Evolutionary conservation across 2,329 filamentous ascomycete species (phyloP).

Genomic region (Helotiales sp.): DNA sequence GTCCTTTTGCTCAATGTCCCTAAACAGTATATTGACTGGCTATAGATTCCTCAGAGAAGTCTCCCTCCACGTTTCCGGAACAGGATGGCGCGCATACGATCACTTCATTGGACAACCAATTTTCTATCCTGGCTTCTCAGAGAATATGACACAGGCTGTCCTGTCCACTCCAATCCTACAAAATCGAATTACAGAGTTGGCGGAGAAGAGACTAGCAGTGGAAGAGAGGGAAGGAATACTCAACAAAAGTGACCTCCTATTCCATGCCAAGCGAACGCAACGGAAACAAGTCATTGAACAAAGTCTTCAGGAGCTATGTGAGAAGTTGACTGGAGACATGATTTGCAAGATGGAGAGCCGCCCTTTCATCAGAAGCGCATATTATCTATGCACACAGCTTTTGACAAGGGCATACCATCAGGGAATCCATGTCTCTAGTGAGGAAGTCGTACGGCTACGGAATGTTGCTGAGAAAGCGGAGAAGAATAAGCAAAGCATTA

Average conservation of each 20-base stretch:
- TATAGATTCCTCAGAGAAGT: slow-evolving; percentile 87
- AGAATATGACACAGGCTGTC: slow-evolving; percentile 81
- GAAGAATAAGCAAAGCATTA: slow-evolving; percentile 88
- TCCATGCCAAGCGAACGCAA: slow-evolving; percentile 51
- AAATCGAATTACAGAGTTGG: slow-evolving; percentile 72
- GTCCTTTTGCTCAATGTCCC: slow-evolving; percentile 20
- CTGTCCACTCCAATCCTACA: slow-evolving; percentile 75
- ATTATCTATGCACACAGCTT: slow-evolving; percentile 85
- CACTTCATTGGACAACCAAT: slow-evolving; percentile 86
- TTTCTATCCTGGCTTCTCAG: slow-evolving; percentile 89
- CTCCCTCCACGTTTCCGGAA: slow-evolving; percentile 86
- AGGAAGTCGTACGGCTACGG: slow-evolving; percentile 82
- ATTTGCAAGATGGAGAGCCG: slow-evolving; percentile 99
- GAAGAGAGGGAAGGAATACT: slow-evolving; percentile 77
- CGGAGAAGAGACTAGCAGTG: slow-evolving; percentile 69
- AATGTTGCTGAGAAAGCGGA: slow-evolving; percentile 81
- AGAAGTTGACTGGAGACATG: slow-evolving; percentile 89
- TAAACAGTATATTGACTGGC: not conserved
- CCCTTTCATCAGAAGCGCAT: slow-evolving; percentile 85
- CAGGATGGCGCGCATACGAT: slow-evolving; percentile 95
- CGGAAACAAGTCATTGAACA: slow-evolving; percentile 66
- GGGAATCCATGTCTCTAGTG: slow-evolving; percentile 93
- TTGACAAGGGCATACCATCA: slow-evolving; percentile 93
- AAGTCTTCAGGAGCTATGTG: slow-evolving; percentile 76
- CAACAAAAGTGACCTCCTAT: slow-evolving; percentile 54